Conservation (phyloP, 176 grass and related monocot genomes). For the Eleusine coracana region DNA sequence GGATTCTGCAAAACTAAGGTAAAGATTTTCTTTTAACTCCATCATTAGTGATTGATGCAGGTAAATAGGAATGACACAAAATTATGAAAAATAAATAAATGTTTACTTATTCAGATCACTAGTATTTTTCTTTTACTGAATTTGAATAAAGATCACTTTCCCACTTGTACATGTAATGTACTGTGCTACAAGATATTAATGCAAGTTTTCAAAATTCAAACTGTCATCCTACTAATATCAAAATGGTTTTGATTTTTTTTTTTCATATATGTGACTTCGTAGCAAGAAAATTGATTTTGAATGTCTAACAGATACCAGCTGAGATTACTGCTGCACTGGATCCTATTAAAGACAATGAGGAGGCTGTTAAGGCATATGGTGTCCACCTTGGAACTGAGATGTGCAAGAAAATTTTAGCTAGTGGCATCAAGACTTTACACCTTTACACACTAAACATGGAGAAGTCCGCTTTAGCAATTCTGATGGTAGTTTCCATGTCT, state of each 20-base stretch:
- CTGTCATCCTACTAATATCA: not conserved
- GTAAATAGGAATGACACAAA: constrained; percentile 2
- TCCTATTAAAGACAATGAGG: constrained; percentile 88
- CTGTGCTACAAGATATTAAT: not conserved
- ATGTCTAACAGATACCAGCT: constrained; percentile 61
- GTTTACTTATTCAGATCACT: not conserved
- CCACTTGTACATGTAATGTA: not conserved
- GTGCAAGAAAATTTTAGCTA: constrained; percentile 93
- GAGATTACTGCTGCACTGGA: constrained; percentile 75
- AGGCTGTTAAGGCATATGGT: constrained; percentile 84
- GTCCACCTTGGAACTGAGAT: constrained; percentile 85
- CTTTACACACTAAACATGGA: constrained; percentile 93
- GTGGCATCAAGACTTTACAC: constrained; percentile 84
- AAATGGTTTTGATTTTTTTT: not conserved
- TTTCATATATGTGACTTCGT: not conserved
- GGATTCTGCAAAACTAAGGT: constrained; percentile 93
- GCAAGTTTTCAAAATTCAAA: not conserved
- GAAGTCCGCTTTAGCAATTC: constrained; percentile 77
- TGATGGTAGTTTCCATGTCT: constrained; percentile 54
- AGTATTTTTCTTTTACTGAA: not conserved
- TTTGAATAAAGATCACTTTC: constrained; percentile 1
- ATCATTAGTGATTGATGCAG: constrained; percentile 29
- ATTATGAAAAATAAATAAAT: constrained; percentile 7
- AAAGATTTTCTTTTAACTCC: constrained; percentile 24
- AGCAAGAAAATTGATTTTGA: not conserved